These are phyloP conservation scores for Diaporthe nobilis DNA, from an alignment of 2,329 filamentous ascomycete species.

Conservation along the genomic window DNA sequence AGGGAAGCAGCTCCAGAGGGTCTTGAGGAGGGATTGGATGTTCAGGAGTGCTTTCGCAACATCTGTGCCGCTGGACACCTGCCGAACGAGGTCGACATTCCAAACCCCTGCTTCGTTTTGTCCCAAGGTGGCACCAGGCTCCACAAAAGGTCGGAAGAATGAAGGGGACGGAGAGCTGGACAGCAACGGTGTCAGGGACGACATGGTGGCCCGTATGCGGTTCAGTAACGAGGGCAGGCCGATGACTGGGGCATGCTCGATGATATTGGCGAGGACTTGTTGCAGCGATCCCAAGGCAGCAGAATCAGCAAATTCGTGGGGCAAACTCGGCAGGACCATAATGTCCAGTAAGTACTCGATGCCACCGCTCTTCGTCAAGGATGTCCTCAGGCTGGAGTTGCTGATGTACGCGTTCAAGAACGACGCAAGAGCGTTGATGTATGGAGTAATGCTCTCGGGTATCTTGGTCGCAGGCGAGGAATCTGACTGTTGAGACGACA, in stretches of 20 bases:
- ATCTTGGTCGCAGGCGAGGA: slow-evolving; percentile 44
- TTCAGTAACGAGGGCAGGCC: slow-evolving; percentile 85
- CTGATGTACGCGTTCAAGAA: slow-evolving; percentile 84
- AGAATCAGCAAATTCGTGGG: slow-evolving; percentile 78
- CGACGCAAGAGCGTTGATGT: slow-evolving; percentile 80
- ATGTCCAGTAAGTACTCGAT: slow-evolving; percentile 89
- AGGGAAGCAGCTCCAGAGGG: slow-evolving; percentile 81
- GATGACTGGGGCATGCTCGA: slow-evolving; percentile 85
- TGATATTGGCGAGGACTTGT: slow-evolving; percentile 81
- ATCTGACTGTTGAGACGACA: not conserved
- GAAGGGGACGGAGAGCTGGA: slow-evolving; percentile 65
- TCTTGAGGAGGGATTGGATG: slow-evolving; percentile 81
- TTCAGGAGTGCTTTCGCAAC: slow-evolving; percentile 84
- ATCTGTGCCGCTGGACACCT: slow-evolving; percentile 76
- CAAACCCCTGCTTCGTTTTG: slow-evolving; percentile 49
- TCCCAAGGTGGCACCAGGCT: slow-evolving; percentile 55
- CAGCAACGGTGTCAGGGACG: slow-evolving; percentile 77
- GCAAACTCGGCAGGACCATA: slow-evolving; percentile 84
- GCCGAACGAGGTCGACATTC: slow-evolving; percentile 55
- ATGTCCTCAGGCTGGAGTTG: slow-evolving; percentile 79
- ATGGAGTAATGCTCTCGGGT: slow-evolving; percentile 68
- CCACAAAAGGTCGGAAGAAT: slow-evolving; percentile 80
- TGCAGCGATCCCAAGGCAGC: slow-evolving; percentile 78
- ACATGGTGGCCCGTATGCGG: slow-evolving; percentile 78
- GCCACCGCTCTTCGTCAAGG: slow-evolving; percentile 84